These are phyloP conservation scores for Selaginella tamariscina DNA, from an alignment of 75 land plant genomes.

Conservation along the genomic window DNA sequence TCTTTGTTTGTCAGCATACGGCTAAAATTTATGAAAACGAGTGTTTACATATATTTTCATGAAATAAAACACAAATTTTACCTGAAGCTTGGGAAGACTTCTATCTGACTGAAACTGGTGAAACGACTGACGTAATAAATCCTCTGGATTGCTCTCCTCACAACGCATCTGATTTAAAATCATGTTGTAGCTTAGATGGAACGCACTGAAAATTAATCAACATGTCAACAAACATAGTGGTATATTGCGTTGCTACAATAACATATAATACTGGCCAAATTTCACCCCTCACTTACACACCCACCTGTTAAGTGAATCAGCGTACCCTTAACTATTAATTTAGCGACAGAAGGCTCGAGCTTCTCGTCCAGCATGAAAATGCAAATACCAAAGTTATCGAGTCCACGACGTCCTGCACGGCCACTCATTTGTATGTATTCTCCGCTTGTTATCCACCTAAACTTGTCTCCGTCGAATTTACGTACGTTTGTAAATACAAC, in stretches of 20 bases:
- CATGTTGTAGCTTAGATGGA: conserved; percentile 98
- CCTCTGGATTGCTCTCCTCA: conserved; percentile 95
- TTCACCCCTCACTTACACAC: too few species aligned
- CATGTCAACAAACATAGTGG: neutral
- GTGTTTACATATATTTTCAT: too few species aligned
- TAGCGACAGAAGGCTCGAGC: conserved; percentile 90
- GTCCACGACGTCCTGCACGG: neutral
- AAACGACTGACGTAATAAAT: conserved; percentile 72
- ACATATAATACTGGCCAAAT: too few species aligned
- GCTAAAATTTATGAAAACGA: neutral
- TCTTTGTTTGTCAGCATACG: too few species aligned
- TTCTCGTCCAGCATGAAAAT: conserved; percentile 58
- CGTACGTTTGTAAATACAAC: conserved; percentile 11
- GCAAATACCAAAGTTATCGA: neutral
- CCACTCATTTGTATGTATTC: conserved; percentile 13
- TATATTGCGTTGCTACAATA: too few species aligned
- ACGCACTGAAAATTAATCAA: conserved; percentile 52
- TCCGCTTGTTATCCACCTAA: conserved; percentile 2
- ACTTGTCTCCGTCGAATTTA: conserved; percentile 8
- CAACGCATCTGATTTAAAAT: conserved; percentile 89
- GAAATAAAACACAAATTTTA: too few species aligned
- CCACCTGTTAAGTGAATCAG: conserved; percentile 12
- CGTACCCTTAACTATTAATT: conserved; percentile 28
- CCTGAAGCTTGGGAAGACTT: conserved; percentile 88
- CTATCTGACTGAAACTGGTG: conserved; percentile 92